Evolutionary conservation across 2,329 filamentous ascomycete genomes (phyloP).

Genomic region (Onygenales sp.): DNA sequence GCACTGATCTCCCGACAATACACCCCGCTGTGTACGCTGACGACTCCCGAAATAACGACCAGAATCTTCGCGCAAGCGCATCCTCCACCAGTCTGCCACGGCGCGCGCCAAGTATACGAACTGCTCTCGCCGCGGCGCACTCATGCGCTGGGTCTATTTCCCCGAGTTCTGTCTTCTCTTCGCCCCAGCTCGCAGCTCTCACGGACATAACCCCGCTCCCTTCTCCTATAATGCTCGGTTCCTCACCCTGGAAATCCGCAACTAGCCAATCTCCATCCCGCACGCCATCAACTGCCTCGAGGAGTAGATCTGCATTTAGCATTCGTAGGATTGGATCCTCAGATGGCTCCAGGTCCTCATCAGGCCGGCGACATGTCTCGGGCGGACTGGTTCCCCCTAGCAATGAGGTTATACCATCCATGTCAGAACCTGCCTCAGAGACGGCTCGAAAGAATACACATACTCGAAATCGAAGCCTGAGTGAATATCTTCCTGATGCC

Average conservation of each 20-base stretch:
- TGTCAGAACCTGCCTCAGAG: constrained; percentile 12
- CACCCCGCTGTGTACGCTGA: neutral
- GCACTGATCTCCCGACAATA: constrained; percentile 5
- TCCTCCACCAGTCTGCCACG: constrained; percentile 35
- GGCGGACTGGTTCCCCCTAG: neutral
- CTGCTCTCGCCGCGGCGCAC: constrained; percentile 26
- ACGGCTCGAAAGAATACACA: constrained; percentile 34
- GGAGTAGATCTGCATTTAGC: constrained; percentile 26
- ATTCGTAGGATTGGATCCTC: constrained; percentile 28
- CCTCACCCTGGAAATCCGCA: constrained; percentile 36
- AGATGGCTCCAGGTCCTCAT: constrained; percentile 22
- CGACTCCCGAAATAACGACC: constrained; percentile 20
- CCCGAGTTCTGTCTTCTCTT: constrained; percentile 59
- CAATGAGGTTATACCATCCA: constrained; percentile 1
- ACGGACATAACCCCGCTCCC: constrained; percentile 70
- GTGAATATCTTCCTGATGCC: constrained; percentile 73
- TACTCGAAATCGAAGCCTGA: constrained; percentile 70
- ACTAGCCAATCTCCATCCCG: constrained; percentile 45
- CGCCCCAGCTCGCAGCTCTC: constrained; percentile 65
- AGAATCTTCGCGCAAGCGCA: constrained; percentile 28
- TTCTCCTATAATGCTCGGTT: constrained; percentile 52
- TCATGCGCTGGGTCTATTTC: constrained; percentile 39
- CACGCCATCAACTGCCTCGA: constrained; percentile 31
- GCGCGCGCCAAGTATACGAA: constrained; percentile 36
- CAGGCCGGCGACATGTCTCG: constrained; percentile 16